These are phyloP conservation scores for Datisca glomerata DNA, from an alignment of 306 rosid species.

Conservation along the genomic window DNA sequence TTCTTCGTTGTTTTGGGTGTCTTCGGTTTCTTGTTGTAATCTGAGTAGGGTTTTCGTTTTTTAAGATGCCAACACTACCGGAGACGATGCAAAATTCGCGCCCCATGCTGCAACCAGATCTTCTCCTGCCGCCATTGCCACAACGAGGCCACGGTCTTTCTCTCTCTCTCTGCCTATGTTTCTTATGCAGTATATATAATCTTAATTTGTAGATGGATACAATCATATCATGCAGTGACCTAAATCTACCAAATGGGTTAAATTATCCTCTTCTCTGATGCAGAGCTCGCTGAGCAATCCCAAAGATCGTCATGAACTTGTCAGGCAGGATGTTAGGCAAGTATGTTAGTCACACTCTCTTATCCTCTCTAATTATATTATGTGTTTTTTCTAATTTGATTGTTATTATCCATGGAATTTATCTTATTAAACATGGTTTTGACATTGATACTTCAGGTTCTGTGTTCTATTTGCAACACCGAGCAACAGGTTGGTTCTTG, in stretches of 20 bases:
- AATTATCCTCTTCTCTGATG: neutral
- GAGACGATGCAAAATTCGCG: conserved; percentile 55
- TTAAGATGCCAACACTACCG: conserved; percentile 47
- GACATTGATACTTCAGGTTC: conserved; percentile 33
- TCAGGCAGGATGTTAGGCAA: conserved; percentile 47
- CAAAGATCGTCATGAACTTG: conserved; percentile 40
- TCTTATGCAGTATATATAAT: neutral
- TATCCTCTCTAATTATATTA: neutral
- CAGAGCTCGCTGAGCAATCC: conserved; percentile 44
- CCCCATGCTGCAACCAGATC: conserved; percentile 59
- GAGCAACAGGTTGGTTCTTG: conserved; percentile 35
- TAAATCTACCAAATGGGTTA: neutral
- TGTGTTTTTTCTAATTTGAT: neutral
- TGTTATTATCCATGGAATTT: neutral
- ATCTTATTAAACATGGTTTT: conserved; percentile 3
- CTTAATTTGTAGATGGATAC: neutral
- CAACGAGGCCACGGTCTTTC: conserved; percentile 42
- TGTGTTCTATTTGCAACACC: conserved; percentile 46
- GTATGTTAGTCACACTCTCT: conserved; percentile 12
- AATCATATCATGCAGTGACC: neutral
- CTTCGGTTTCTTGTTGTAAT: too few relatives aligned
- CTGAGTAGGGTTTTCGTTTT: conserved; percentile 1
- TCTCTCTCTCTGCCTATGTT: neutral
- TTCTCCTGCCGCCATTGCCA: conserved; percentile 68
- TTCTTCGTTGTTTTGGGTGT: neutral